Percentiles rank a stretch among this genome's conserved stretches.
Evolutionary conservation across 1,284 basidiomycete genomes (phyloP).

Genomic region (Testicularia cyperi): DNA sequence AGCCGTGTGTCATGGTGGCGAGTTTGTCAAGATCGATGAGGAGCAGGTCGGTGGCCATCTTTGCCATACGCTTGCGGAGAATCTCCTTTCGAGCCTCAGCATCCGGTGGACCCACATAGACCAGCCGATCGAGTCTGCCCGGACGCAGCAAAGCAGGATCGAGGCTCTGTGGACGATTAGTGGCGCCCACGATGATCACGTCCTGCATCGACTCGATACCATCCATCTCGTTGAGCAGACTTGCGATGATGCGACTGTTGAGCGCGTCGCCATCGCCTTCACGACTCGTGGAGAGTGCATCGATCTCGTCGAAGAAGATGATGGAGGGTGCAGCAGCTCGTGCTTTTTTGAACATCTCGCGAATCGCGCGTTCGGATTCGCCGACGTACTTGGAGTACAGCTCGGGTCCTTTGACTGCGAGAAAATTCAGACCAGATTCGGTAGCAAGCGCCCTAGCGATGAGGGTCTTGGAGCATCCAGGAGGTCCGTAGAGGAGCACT

Average conservation of each 20-base stretch:
- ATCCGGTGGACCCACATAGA: constrained; percentile 93
- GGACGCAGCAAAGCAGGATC: constrained; percentile 93
- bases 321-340: constrained; percentile 90
- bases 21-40: constrained; percentile 72
- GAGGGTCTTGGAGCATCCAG: constrained; percentile 95
- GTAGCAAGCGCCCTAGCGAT: constrained; percentile 90
- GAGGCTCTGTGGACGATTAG: constrained; percentile 89
- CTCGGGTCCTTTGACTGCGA: constrained; percentile 98
- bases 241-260: constrained; percentile 85
- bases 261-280: constrained; percentile 69
- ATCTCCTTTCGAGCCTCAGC: constrained; percentile 77
- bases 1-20: constrained; percentile 75
- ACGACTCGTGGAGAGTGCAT: constrained; percentile 83
- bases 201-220: constrained; percentile 90
- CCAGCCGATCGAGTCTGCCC: constrained; percentile 87
- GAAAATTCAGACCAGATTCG: constrained; percentile 93
- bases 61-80: constrained; percentile 72
- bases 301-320: constrained; percentile 97
- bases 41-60: constrained; percentile 75
- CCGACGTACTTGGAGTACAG: constrained; percentile 95
- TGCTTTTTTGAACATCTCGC: constrained; percentile 94
- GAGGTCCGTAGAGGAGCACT: constrained; percentile 90
- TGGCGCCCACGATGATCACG: constrained; percentile 92
- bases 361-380: constrained; percentile 89
- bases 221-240: constrained; percentile 92